phyloP scores from a whole-genome alignment of 2,329 filamentous ascomycete genomes.

The Colletotrichum sp. region DNA sequence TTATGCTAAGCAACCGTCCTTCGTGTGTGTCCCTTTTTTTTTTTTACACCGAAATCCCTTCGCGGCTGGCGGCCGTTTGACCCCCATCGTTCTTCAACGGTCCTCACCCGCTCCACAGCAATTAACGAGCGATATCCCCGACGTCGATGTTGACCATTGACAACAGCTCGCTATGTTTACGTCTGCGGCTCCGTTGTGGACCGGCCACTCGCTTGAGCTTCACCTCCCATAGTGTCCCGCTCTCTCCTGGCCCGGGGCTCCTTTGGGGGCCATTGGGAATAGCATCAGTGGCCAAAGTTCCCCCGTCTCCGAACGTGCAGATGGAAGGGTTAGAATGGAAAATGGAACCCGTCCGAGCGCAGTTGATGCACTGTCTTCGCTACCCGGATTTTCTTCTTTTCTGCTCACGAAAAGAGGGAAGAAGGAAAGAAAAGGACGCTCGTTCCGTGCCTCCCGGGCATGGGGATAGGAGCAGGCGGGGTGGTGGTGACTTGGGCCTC shows the following conservation, averaged over 20 bases:
- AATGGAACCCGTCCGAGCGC: slow-evolving; percentile 1
- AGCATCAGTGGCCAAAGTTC: background rate
- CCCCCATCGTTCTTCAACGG: slow-evolving; percentile 15
- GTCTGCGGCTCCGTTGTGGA: slow-evolving; percentile 9
- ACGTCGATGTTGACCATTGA: background rate
- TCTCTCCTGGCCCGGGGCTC: background rate
- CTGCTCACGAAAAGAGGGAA: background rate
- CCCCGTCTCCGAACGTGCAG: background rate
- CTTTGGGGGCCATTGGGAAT: background rate
- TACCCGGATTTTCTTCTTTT: background rate
- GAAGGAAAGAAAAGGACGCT: background rate
- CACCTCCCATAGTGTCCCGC: background rate
- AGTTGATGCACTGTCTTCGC: slow-evolving; percentile 8
- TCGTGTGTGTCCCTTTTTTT: background rate
- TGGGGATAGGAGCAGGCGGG: background rate
- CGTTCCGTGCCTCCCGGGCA: background rate
- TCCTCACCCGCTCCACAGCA: background rate
- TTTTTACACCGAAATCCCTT: background rate
- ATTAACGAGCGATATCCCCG: slow-evolving; percentile 1
- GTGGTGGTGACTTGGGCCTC: background rate
- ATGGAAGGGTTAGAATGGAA: background rate
- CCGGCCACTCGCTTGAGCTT: background rate
- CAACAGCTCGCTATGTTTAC: background rate
- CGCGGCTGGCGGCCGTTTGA: background rate
- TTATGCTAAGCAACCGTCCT: background rate